These are phyloP conservation scores for Suhomyces canberraensis DNA, from an alignment of 805 yeast species.

Conservation along the genomic window DNA sequence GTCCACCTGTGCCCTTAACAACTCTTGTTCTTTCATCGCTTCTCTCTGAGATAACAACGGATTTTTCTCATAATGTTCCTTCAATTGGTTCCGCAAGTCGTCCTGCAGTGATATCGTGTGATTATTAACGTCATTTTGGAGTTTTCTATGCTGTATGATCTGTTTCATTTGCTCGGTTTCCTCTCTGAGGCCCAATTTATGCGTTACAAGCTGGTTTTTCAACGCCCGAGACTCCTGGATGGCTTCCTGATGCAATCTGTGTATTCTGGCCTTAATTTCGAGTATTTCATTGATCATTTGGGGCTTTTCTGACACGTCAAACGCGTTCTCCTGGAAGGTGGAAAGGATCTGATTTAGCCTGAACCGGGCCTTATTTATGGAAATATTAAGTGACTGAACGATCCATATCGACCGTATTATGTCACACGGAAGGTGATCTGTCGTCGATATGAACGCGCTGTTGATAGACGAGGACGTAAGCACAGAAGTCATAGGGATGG, in stretches of 20 bases:
- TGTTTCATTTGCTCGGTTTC: conserved; percentile 22
- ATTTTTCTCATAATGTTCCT: conserved; percentile 29
- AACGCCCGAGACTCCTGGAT: conserved; percentile 26
- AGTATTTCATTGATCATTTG: conserved; percentile 6
- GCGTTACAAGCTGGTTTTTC: conserved; percentile 29
- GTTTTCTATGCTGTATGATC: conserved; percentile 1
- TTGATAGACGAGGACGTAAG: conserved; percentile 20
- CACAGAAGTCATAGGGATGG: conserved; percentile 4
- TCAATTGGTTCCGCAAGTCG: conserved; percentile 27
- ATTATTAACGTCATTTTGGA: background rate
- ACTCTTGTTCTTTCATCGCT: conserved; percentile 32
- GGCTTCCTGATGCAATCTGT: conserved; percentile 17
- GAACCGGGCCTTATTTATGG: conserved; percentile 16
- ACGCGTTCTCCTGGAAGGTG: conserved; percentile 3
- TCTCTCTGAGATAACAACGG: conserved; percentile 39
- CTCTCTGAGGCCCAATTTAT: conserved; percentile 20
- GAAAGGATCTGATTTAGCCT: conserved; percentile 6
- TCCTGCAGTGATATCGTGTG: conserved; percentile 9
- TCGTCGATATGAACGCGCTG: conserved; percentile 39
- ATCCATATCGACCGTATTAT: conserved; percentile 42
- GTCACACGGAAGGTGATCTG: conserved; percentile 45
- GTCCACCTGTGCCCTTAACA: background rate
- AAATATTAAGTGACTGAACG: conserved; percentile 35
- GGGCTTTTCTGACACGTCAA: background rate
- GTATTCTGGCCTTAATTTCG: conserved; percentile 10